Conservation (phyloP, 2,329 filamentous ascomycete species). For the Fusarium odoratissimum region DNA sequence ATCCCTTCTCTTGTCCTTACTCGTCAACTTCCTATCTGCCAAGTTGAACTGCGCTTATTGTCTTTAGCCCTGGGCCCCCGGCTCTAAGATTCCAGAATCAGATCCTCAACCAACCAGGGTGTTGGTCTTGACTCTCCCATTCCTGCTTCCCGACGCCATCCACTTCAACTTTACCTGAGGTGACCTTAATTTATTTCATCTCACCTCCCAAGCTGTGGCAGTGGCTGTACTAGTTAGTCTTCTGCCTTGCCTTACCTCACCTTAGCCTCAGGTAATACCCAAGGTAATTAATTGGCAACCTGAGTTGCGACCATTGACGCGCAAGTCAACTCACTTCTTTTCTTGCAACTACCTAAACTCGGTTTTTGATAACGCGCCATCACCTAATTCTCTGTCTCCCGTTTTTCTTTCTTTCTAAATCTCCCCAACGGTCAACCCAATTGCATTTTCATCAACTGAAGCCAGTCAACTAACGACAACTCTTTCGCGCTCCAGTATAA, state of each 20-base stretch:
- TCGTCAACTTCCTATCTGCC: slow-evolving; percentile 23
- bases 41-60: slow-evolving; percentile 41
- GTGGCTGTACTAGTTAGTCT: slow-evolving; percentile 16
- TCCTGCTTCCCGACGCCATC: slow-evolving; percentile 39
- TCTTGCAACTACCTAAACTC: slow-evolving; percentile 14
- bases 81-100: slow-evolving; percentile 45
- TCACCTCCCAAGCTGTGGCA: slow-evolving; percentile 5
- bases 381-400: background rate
- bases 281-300: slow-evolving; percentile 30
- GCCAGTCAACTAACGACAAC: slow-evolving; percentile 1
- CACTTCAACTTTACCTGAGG: slow-evolving; percentile 22
- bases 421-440: background rate
- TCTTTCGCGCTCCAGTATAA: slow-evolving; percentile 19
- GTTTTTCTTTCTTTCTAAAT: background rate
- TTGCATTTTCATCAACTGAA: background rate
- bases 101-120: slow-evolving; percentile 46
- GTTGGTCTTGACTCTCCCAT: slow-evolving; percentile 39
- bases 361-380: slow-evolving; percentile 21
- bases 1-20: background rate
- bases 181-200: slow-evolving; percentile 14
- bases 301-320: slow-evolving; percentile 36
- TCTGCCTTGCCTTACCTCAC: slow-evolving; percentile 13
- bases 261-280: slow-evolving; percentile 20
- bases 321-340: slow-evolving; percentile 14
- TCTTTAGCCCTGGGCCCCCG: slow-evolving; percentile 39